Evolutionary conservation across 371 early-diverging fungal genomes (phyloP), one percentile per base, ranked within the genome.

Genomic region (Phascolomyces articulosus): DNA sequence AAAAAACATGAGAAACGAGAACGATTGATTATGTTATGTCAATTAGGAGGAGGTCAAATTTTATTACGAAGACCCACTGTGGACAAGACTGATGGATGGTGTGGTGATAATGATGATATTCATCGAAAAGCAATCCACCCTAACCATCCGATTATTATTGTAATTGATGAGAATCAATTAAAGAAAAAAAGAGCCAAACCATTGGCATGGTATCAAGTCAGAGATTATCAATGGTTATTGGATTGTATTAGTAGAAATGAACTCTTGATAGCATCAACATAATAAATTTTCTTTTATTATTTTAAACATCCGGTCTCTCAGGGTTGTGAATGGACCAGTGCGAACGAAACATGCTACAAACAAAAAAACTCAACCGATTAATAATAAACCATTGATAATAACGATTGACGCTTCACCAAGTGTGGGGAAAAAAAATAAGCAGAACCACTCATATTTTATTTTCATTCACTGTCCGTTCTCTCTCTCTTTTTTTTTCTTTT

Each of bases 211-310:
- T 71, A 63, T 56, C 66, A 71, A 63, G 67, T 74, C 15, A 60
- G 67, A 15, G 69, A 64, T 11, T 55, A 62, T 6, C 21, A 55
- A 20, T 77, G 77, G 77, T 26, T 77, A 20, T 63, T 77, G 21
- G 63, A 74, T 58, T 68, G 68, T 56, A 66, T 77, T 18, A 74
- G 77, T 24, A 26, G 47, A 18, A 44, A 44, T 18, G 44, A 44
- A 44, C 1, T 44, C 8, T 44, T 44, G 44, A 18, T 16, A 4
- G 15, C 8, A 44, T 44, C 4, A 15, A n/a, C 0, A 44, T 13
- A 44, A 1, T 13, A n/a, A n/a, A 3, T 38, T 38, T 9, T 38
- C 9, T 38, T 9, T 38, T n/a, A n/a, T n/a, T n/a, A n/a, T n/a
- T n/a, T n/a, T n/a, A n/a, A n/a, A n/a, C n/a, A n/a, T n/a, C n/a